Evolutionary conservation across 768 basidiomycete species (phyloP).

Genomic region (Amanita pseudoporphyria): DNA sequence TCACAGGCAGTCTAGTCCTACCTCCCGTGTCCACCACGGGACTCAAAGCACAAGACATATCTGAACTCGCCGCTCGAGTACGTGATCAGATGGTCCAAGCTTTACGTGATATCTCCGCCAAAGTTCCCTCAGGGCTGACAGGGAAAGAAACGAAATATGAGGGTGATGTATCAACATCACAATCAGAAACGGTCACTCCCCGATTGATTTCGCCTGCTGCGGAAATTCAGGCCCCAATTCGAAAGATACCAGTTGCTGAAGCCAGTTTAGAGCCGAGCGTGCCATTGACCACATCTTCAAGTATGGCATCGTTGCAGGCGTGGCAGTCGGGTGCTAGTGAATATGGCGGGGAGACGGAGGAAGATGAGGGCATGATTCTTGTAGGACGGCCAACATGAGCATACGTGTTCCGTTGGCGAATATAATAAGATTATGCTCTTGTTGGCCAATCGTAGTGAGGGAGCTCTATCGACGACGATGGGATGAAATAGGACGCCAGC

Average conservation of each 20-base stretch:
- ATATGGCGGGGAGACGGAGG: constrained; percentile 66
- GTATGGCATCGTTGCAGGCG: constrained; percentile 21
- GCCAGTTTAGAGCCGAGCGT: constrained; percentile 18
- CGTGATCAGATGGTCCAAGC: constrained; percentile 72
- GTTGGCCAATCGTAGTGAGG: neutral
- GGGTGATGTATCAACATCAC: neutral
- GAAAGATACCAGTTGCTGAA: neutral
- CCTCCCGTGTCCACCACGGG: constrained; percentile 76
- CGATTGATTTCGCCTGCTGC: neutral
- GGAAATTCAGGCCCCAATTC: neutral
- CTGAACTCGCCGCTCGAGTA: constrained; percentile 53
- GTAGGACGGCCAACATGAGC: constrained; percentile 47
- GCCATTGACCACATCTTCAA: constrained; percentile 24
- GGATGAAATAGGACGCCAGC: neutral
- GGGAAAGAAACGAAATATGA: constrained; percentile 2
- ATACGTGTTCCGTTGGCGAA: neutral
- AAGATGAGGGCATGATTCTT: constrained; percentile 77
- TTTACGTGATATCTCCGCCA: constrained; percentile 67
- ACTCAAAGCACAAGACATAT: constrained; percentile 61
- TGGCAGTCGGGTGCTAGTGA: constrained; percentile 43
- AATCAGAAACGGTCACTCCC: constrained; percentile 1
- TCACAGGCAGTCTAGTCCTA: constrained; percentile 51
- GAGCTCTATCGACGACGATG: neutral
- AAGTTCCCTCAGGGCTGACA: constrained; percentile 23
- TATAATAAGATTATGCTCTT: neutral